phyloP scores from a whole-genome alignment of 495 filamentous ascomycete species.

The Parathielavia appendiculata region DNA sequence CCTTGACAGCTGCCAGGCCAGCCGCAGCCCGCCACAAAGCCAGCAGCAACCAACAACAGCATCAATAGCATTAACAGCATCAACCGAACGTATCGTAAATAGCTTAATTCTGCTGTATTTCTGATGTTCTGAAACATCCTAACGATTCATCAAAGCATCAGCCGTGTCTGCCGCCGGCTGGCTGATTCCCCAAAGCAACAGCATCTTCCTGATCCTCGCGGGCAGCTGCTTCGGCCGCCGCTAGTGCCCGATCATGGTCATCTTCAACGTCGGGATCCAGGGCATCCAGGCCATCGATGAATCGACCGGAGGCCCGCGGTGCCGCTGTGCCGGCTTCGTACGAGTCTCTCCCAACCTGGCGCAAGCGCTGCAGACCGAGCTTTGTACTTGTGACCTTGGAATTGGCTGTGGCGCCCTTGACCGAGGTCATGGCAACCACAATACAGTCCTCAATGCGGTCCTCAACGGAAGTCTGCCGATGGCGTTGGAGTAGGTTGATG shows the following conservation, averaged over 20 bases:
- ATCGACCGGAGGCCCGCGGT: neutral
- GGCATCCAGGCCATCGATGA: neutral
- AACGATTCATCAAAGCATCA: neutral
- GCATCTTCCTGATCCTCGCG: neutral
- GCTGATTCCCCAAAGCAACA: neutral
- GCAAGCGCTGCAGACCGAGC: neutral
- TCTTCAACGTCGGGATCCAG: neutral
- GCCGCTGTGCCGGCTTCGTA: neutral
- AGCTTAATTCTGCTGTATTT: neutral
- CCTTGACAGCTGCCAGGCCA: too few species aligned
- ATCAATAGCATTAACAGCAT: neutral
- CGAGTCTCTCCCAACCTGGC: neutral
- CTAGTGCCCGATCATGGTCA: neutral
- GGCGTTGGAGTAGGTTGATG: neutral
- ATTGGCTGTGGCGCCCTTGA: neutral
- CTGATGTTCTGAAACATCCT: neutral
- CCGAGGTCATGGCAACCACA: neutral
- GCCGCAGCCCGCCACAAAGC: too few species aligned
- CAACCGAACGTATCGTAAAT: neutral
- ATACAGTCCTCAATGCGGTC: neutral
- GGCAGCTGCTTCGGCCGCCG: neutral
- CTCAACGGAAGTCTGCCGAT: neutral
- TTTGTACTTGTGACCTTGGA: neutral
- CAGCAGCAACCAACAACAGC: too few species aligned
- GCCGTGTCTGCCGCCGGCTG: neutral